Evolutionary conservation across 352 stramenopile species (phyloP).

Genomic region (Globisporangium solare): DNA sequence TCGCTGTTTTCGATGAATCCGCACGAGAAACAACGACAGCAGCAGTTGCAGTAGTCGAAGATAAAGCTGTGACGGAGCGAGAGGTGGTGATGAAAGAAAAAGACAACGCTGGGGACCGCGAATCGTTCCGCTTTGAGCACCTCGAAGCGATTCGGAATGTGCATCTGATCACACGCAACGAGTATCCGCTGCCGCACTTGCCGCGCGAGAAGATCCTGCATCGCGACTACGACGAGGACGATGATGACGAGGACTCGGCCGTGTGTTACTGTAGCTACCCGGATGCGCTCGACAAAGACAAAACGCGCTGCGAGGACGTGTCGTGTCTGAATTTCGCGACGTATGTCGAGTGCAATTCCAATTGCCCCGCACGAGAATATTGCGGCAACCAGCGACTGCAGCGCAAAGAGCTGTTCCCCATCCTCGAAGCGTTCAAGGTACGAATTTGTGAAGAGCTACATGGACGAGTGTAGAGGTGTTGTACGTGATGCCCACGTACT

Average conservation of each 20-base stretch:
- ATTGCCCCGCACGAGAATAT: conserved; percentile 39
- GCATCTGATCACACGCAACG: conserved; percentile 55
- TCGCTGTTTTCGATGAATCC: neutral
- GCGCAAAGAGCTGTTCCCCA: conserved; percentile 54
- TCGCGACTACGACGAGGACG: conserved; percentile 20
- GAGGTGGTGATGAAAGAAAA: neutral
- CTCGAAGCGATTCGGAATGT: conserved; percentile 65
- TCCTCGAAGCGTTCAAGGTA: conserved; percentile 68
- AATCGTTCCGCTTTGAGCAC: conserved; percentile 36
- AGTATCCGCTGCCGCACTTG: conserved; percentile 66
- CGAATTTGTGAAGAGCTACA: neutral
- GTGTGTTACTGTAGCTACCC: conserved; percentile 61
- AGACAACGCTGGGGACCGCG: neutral
- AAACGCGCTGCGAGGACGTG: conserved; percentile 70
- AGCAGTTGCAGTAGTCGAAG: neutral
- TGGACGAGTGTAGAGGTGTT: neutral
- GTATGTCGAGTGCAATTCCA: conserved; percentile 69
- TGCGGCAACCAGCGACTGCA: conserved; percentile 80
- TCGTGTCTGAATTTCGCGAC: conserved; percentile 88
- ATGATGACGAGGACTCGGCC: conserved; percentile 36
- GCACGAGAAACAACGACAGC: neutral
- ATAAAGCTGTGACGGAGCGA: neutral
- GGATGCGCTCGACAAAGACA: conserved; percentile 30
- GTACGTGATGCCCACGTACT: neutral
- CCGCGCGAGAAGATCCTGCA: conserved; percentile 21